These are phyloP conservation scores for Colletotrichum caudatum DNA, from an alignment of 2,329 filamentous ascomycete species.

Conservation along the genomic window DNA sequence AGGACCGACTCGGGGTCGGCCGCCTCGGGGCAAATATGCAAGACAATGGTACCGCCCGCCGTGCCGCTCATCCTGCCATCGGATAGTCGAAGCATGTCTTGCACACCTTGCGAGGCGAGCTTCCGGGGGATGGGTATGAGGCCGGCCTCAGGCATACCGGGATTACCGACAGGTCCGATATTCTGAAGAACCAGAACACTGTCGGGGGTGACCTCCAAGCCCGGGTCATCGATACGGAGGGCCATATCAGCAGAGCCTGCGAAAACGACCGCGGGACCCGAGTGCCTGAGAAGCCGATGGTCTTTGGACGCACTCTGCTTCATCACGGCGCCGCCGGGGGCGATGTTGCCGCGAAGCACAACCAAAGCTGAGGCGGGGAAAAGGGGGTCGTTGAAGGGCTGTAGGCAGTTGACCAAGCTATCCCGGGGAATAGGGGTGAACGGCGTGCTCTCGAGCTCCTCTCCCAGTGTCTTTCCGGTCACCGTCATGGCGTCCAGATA, in stretches of 20 bases:
- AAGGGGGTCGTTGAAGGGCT: conserved; percentile 72
- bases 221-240: conserved; percentile 66
- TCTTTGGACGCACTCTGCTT: conserved; percentile 92
- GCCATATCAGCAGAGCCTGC: conserved; percentile 81
- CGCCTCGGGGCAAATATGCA: conserved; percentile 89
- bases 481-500: conserved; percentile 83
- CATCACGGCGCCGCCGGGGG: conserved; percentile 84
- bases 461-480: conserved; percentile 85
- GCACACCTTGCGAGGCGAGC: conserved; percentile 78
- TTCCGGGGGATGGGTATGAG: conserved; percentile 77
- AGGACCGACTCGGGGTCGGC: conserved; percentile 81
- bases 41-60: conserved; percentile 88
- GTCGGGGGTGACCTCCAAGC: conserved; percentile 70
- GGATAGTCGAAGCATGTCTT: conserved; percentile 85
- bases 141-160: conserved; percentile 91
- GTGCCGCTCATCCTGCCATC: conserved; percentile 91
- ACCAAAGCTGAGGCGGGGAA: conserved; percentile 84
- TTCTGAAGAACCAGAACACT: conserved; percentile 85
- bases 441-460: conserved; percentile 80
- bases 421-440: conserved; percentile 61
- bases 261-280: conserved; percentile 71
- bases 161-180: conserved; percentile 89
- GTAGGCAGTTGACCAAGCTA: conserved; percentile 64
- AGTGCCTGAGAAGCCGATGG: conserved; percentile 64
- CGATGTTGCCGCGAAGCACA: conserved; percentile 85